Evolutionary conservation across 352 stramenopile genomes (phyloP).

Genomic region (Phytophthora rubi): DNA sequence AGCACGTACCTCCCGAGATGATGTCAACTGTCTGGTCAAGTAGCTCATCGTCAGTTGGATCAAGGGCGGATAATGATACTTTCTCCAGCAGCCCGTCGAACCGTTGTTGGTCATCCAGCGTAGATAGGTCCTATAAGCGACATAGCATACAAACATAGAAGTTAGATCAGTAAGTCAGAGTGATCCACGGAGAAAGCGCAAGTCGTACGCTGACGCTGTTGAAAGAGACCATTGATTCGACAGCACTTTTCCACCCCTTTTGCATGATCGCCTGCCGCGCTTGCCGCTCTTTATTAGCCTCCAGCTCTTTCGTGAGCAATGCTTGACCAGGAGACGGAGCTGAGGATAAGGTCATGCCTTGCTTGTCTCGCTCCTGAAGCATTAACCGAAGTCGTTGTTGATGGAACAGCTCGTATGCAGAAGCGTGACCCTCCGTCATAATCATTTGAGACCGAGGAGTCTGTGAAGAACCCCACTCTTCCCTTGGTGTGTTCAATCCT

Average conservation of each 20-base stretch:
- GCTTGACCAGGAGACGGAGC: slow-evolving; percentile 84
- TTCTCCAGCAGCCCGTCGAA: slow-evolving; percentile 74
- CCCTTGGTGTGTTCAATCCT: slow-evolving; percentile 70
- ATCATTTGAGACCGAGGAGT: slow-evolving; percentile 86
- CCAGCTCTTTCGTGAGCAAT: slow-evolving; percentile 88
- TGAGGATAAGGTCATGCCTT: slow-evolving; percentile 78
- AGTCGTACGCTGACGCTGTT: slow-evolving; percentile 58
- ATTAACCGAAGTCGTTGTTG: slow-evolving; percentile 86
- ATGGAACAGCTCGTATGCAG: slow-evolving; percentile 88
- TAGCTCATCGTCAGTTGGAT: slow-evolving; percentile 69
- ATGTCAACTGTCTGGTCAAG: slow-evolving; percentile 56
- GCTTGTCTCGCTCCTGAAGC: slow-evolving; percentile 83
- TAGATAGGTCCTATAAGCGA: slow-evolving; percentile 48
- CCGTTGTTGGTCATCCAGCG: slow-evolving; percentile 62
- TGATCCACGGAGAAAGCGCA: slow-evolving; percentile 1
- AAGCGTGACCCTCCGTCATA: slow-evolving; percentile 81
- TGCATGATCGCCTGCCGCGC: slow-evolving; percentile 90
- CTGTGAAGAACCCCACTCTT: slow-evolving; percentile 89
- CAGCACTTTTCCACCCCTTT: slow-evolving; percentile 88
- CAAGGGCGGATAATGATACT: slow-evolving; percentile 61
- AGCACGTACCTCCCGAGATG: slow-evolving; percentile 46
- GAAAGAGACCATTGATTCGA: slow-evolving; percentile 82
- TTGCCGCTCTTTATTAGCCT: slow-evolving; percentile 89
- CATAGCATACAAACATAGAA: not conserved
- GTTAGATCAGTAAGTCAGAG: slow-evolving; percentile 10